These are phyloP conservation scores for Septoria petroselini DNA, from an alignment of 2,329 filamentous ascomycete species.

Conservation along the genomic window DNA sequence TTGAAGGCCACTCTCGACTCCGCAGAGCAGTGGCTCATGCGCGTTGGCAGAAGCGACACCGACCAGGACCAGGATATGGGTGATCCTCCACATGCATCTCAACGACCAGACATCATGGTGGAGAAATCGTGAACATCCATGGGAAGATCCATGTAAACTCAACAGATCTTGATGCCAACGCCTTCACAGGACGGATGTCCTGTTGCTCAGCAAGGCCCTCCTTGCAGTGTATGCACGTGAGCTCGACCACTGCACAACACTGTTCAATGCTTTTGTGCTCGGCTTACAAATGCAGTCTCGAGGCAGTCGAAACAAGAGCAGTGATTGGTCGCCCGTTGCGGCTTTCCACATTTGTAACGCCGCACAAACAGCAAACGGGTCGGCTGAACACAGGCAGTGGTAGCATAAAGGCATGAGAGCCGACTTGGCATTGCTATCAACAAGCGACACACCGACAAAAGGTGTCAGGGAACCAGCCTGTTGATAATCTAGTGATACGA, in stretches of 20 bases:
- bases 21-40: constrained; percentile 85
- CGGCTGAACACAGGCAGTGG: too few relatives aligned
- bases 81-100: constrained; percentile 13
- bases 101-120: constrained; percentile 13
- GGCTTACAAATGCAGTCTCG: constrained; percentile 1
- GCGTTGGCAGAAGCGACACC: constrained; percentile 28
- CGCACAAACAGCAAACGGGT: too few relatives aligned
- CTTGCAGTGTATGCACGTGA: not conserved
- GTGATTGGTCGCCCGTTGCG: not conserved
- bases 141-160: too few relatives aligned
- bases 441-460: not conserved
- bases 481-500: not conserved
- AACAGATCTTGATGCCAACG: too few relatives aligned
- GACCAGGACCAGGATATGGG: constrained; percentile 20
- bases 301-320: not conserved
- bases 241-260: too few relatives aligned
- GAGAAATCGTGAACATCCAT: constrained; percentile 17
- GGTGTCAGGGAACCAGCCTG: not conserved
- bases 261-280: not conserved
- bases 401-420: too few relatives aligned
- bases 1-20: constrained; percentile 85
- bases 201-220: too few relatives aligned
- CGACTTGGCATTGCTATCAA: too few relatives aligned
- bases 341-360: too few relatives aligned
- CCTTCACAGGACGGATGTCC: too few relatives aligned